These are phyloP conservation scores for Paracoccidioides lutzii DNA, from an alignment of 2,329 filamentous ascomycete species.

Conservation along the genomic window DNA sequence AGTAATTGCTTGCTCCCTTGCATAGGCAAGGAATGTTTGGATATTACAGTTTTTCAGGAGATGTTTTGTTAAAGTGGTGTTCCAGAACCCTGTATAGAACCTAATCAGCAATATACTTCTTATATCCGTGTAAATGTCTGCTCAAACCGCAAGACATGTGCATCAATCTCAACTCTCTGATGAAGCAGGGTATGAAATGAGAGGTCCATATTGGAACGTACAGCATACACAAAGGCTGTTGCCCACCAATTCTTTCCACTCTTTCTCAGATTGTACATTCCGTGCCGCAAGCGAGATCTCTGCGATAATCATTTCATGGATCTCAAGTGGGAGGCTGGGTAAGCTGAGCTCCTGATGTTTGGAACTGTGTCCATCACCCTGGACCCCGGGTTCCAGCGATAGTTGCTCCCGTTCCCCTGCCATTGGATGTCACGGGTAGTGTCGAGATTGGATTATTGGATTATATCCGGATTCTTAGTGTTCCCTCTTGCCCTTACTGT, in stretches of 20 bases:
- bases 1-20: neutral
- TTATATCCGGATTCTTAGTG: too few species aligned
- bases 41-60: neutral
- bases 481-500: too few species aligned
- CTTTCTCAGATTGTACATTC: neutral
- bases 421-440: too few species aligned
- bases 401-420: too few species aligned
- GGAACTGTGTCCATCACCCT: neutral
- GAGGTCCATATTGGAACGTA: neutral
- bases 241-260: neutral
- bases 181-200: neutral
- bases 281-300: neutral
- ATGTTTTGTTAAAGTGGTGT: neutral
- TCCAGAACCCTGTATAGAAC: neutral
- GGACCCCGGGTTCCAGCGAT: neutral
- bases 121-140: neutral
- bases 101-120: neutral
- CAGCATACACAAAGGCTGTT: neutral
- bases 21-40: neutral
- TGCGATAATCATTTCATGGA: neutral
- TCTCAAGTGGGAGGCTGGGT: neutral
- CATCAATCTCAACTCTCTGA: neutral
- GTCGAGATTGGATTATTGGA: too few species aligned
- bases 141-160: neutral
- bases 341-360: neutral